Conservation (phyloP, 768 basidiomycete genomes). For the Jaapia argillacea region DNA sequence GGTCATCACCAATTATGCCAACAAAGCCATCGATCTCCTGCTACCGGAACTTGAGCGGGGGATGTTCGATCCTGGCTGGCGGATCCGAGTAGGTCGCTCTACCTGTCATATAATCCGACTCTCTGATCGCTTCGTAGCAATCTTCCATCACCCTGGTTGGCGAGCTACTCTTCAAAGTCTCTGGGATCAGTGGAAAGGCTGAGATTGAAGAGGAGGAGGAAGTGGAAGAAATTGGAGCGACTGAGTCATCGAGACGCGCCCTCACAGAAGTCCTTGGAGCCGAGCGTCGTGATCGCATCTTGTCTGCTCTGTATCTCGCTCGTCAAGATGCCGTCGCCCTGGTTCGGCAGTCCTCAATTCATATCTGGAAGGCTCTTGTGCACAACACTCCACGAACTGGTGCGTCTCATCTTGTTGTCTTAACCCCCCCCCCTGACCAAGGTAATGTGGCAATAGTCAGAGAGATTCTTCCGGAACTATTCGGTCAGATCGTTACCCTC, state of each 20-base stretch:
- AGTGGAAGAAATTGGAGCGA: constrained; percentile 48
- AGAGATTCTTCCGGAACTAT: constrained; percentile 82
- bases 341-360: constrained; percentile 85
- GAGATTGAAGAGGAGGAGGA: constrained; percentile 77
- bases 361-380: constrained; percentile 98
- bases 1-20: constrained; percentile 93
- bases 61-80: constrained; percentile 93
- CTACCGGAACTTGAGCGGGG: constrained; percentile 90
- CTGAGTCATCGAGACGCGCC: constrained; percentile 77
- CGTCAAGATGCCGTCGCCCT: constrained; percentile 86
- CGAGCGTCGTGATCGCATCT: constrained; percentile 83
- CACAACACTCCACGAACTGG: constrained; percentile 89
- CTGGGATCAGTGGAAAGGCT: constrained; percentile 87
- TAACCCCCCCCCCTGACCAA: background rate
- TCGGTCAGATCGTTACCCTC: constrained; percentile 65
- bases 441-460: constrained; percentile 50
- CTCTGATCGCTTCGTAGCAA: constrained; percentile 41
- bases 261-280: constrained; percentile 81
- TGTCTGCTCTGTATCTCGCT: constrained; percentile 86
- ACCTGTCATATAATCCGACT: background rate
- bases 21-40: constrained; percentile 84
- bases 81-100: constrained; percentile 65
- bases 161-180: constrained; percentile 92
- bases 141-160: constrained; percentile 94
- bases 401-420: constrained; percentile 20